phyloP scores from a whole-genome alignment of 1,284 basidiomycete genomes.

The Serendipita sp. region DNA sequence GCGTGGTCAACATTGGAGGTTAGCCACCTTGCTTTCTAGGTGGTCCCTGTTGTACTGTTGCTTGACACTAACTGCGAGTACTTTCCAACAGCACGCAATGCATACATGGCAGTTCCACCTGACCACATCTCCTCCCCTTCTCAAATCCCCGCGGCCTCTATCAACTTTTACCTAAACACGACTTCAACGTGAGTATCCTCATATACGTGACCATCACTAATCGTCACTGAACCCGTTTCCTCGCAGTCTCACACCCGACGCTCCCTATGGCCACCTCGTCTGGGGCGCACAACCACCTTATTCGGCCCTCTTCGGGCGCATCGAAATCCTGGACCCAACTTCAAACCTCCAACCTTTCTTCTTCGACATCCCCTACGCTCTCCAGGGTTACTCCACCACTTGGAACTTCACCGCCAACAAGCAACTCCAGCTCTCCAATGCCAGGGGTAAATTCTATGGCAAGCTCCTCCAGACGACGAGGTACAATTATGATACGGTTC shows the following conservation, averaged over 20 bases:
- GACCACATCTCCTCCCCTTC: background rate
- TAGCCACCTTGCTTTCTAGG: no score
- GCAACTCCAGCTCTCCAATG: background rate
- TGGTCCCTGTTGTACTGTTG: no score
- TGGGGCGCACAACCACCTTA: background rate
- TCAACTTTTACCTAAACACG: constrained; percentile 3
- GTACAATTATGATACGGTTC: background rate
- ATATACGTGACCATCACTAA: background rate
- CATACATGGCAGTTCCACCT: background rate
- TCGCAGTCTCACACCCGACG: background rate
- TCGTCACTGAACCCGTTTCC: background rate
- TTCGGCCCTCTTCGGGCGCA: background rate
- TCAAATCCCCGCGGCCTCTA: background rate
- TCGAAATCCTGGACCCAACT: background rate
- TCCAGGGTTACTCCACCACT: background rate
- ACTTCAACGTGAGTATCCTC: background rate
- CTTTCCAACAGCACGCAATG: background rate
- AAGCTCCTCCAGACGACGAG: background rate
- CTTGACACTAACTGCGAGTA: no score
- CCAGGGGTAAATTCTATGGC: background rate
- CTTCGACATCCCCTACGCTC: background rate
- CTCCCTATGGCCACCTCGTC: background rate
- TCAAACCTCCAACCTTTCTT: background rate
- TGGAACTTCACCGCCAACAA: constrained; percentile 3
- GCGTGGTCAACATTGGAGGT: background rate